Percentiles rank a stretch among this genome's conserved stretches.
Conservation (phyloP, 192 early-diverging fungal species). For the Umbelopsis sp. region DNA sequence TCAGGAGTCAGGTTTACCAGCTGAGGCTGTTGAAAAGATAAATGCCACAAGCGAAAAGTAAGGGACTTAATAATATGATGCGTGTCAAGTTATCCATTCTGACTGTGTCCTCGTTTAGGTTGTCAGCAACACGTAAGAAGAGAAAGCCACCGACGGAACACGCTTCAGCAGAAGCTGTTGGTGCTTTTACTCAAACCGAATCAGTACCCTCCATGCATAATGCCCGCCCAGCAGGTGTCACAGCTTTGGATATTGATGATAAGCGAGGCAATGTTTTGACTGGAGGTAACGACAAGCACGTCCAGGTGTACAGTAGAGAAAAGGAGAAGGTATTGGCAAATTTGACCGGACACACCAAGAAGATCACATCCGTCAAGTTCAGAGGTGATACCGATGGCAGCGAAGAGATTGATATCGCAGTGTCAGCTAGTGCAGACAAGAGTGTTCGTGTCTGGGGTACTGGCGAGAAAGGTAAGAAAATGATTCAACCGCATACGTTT, state of each 20-base stretch:
- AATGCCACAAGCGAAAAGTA: slow-evolving; percentile 55
- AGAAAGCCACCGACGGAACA: slow-evolving; percentile 81
- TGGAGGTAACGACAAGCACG: slow-evolving; percentile 80
- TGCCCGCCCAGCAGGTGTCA: slow-evolving; percentile 74
- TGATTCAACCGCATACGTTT: slow-evolving; percentile 12
- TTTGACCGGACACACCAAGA: slow-evolving; percentile 85
- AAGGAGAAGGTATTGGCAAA: slow-evolving; percentile 66
- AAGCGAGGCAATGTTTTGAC: slow-evolving; percentile 71
- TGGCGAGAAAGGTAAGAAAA: slow-evolving; percentile 47
- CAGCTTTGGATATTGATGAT: slow-evolving; percentile 57
- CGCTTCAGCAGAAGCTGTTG: slow-evolving; percentile 68
- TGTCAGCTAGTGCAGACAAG: slow-evolving; percentile 82
- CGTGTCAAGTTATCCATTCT: neutral
- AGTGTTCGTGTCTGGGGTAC: slow-evolving; percentile 76
- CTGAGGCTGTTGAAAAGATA: slow-evolving; percentile 53
- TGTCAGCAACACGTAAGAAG: slow-evolving; percentile 75
- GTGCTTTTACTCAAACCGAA: slow-evolving; percentile 52
- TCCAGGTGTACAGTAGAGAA: slow-evolving; percentile 67
- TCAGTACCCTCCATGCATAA: slow-evolving; percentile 68
- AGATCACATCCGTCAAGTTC: slow-evolving; percentile 75
- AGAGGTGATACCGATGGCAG: slow-evolving; percentile 49
- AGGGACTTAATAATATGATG: neutral
- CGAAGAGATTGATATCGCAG: slow-evolving; percentile 52
- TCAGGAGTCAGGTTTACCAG: slow-evolving; percentile 39
- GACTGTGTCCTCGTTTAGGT: slow-evolving; percentile 46